Base-by-base conservation (phyloP, 257 asterid genomes). In the Petunia secreta region DNA sequence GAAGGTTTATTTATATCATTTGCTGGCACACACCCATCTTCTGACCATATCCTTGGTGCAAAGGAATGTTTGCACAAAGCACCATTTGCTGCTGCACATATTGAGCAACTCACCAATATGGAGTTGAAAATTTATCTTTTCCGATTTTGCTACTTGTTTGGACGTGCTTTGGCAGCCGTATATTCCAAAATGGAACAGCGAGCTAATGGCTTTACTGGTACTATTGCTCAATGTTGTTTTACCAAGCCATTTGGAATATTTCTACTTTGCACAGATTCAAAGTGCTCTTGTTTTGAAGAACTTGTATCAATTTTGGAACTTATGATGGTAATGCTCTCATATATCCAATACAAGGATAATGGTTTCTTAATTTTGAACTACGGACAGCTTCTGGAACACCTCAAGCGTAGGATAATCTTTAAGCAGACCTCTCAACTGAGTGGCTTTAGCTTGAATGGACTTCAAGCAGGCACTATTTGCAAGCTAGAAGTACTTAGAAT, bases 271-370 rank as follows among this genome's bases (percentile, higher is more conserved):
- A 46, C 85, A 63, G 77, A 78, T 2, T 46, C 68, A 4, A 79
- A 81, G n/a, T 83, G 80, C 44, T 55, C 77, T 53, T 83, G 83
- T 75, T 83, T 83, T 68, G 85, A 83, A 52, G 83, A 83, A 62
- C 82, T 83, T 2, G 83, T 68, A 40, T 41, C 78, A 6, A 69
- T 75, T 50, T 57, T 52, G 64, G 65, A 68, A 40, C 58, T 74
- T 36, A 38, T 79, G 52, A 58, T 25, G 55, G 60, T 71, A 62
- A 40, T 60, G 65, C 16, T 10, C 53, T 46, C 60, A 40, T 41
- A 43, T 14, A 60, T 50, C 65, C 85, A 68, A 54, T 44, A 54
- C 64, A 57, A 67, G 15, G 63, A 43, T 8, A 62, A 40, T 5
- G 7, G 62, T 55, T 40, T 43, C 53, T 8, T 11, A 58, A 60